Evolutionary conservation across 306 rosid genomes (phyloP), one percentile per base, ranked within the genome.

Genomic region (Potentilla sterilis): DNA sequence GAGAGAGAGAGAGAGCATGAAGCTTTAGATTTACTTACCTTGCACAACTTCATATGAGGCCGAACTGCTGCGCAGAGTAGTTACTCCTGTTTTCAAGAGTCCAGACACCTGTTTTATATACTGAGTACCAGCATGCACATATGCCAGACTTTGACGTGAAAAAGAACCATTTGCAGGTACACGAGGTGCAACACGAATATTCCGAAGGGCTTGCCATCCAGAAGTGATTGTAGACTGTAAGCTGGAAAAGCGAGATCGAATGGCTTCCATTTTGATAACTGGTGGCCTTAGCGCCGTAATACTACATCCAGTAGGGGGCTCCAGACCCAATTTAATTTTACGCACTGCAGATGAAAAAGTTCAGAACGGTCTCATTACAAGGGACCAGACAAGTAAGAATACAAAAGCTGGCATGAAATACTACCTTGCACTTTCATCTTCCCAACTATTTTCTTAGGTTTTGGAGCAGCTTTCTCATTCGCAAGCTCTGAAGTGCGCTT

Each of bases 381-480:
- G 78, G 43, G 69, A 63, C 75, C 70, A 75, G 47, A 84, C 71
- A 21, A 66, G 68, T 57, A 52, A 62, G 48, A 75, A 44, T 38
- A 69, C 58, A 62, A 77, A 74, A 77, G 32, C 34, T 65, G 75
- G 44, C 64, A 68, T 73, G 19, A 46, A 70, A 82, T 75, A 48
- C 55, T 88, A 96, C 99, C 99, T 90, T 96, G 99, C 85, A 96
- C 97, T 83, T 88, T 96, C 93, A 96, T 90, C 89, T 92, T 96
- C 81, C 98, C 98, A 84, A 89, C 82, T 61, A 87, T 86, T 78
- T 90, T 96, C 81, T 90, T 96, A 14, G 92, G 97, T 82, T 90
- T 96, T 58, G 94, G 87, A 68, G 94, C 94, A 88, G 88, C 84
- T 64, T 88, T 92, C 87, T 96, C 97, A 22, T 88, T 83, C 13